Evolutionary conservation across 192 early-diverging fungal species (phyloP).

Genomic region (Dissophora globulifera): DNA sequence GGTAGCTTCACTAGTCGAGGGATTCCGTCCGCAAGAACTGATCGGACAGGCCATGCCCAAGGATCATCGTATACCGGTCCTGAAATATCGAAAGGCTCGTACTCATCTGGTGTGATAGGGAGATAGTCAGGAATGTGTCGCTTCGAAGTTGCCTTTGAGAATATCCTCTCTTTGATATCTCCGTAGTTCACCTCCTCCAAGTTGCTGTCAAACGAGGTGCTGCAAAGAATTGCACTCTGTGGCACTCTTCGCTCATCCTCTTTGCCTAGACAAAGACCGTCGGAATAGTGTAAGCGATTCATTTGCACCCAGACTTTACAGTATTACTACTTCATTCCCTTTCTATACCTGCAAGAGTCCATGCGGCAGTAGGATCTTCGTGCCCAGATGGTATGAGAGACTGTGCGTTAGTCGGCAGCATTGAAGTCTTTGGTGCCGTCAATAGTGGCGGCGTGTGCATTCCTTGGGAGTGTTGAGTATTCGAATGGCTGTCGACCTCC

Average conservation of each 20-base stretch:
- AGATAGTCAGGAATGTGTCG: constrained; percentile 44
- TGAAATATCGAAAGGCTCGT: constrained; percentile 29
- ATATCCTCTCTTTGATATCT: constrained; percentile 16
- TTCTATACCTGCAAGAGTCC: constrained; percentile 13
- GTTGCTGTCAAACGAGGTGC: constrained; percentile 45
- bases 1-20: constrained; percentile 41
- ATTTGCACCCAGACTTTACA: constrained; percentile 1
- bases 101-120: constrained; percentile 41
- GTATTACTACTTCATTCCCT: neutral
- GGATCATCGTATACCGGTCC: constrained; percentile 32
- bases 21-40: constrained; percentile 37
- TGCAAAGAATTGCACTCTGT: constrained; percentile 32
- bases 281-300: constrained; percentile 31
- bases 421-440: no score
- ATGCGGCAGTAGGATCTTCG: constrained; percentile 6
- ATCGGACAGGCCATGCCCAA: constrained; percentile 48
- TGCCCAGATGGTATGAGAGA: neutral
- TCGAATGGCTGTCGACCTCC: no score
- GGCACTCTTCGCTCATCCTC: constrained; percentile 17
- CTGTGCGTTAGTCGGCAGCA: neutral
- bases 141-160: constrained; percentile 31
- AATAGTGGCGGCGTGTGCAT: no score
- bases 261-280: constrained; percentile 23
- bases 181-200: constrained; percentile 23
- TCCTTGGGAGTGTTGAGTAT: no score